Evolutionary conservation across 1,284 basidiomycete species (phyloP), one percentile per base, ranked within the genome.

Genomic region (Papiliotrema terrestris): DNA sequence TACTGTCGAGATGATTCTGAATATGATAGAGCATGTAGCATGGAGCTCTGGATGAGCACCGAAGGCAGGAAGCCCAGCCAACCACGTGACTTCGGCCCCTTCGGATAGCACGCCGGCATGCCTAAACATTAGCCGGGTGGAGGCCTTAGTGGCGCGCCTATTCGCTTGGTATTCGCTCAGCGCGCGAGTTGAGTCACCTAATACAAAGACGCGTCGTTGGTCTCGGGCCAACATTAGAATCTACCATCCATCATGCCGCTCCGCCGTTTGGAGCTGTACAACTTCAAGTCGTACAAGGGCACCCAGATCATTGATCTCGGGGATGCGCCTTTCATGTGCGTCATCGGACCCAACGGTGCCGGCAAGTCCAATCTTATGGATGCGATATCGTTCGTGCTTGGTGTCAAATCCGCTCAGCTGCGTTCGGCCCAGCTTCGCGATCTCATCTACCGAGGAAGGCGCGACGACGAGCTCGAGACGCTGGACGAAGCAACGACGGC

Each of bases 341-440:
- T 98, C 63, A 98, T 97, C 66, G 96, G 96, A 23, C 95, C 96
- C 44, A 98, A 99, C 86, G 96, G 96, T 55, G 93, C 94, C 3
- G 96, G 96, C 61, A 98, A 99, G 75, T 95, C 91, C 36, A 99
- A 99, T 74, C 84, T 98, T 60, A 98, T 98, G 96, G 96, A 99
- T 74, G 96, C 96, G 54, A 97, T 99, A 65, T 98, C 96, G 2
- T 98, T 98, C 73, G 96, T 98, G 5, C 85, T 99, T 9, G 95
- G 96, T 32, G 89, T 98, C 46, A 92, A 94, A 79, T 92, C 89
- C 54, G 88, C 87, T 1, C 92, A 98, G 66, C 82, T 99, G 22
- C 84, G 96, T 45, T 92, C 89, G 66, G 91, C 89, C 49, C 93
- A 98, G 67, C 82, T 98, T 35, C 91, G 89, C 67, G 96, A 98